Base-by-base conservation (phyloP, 225 moss, liverwort and hornwort species). In the Antitrichia curtipendula region DNA sequence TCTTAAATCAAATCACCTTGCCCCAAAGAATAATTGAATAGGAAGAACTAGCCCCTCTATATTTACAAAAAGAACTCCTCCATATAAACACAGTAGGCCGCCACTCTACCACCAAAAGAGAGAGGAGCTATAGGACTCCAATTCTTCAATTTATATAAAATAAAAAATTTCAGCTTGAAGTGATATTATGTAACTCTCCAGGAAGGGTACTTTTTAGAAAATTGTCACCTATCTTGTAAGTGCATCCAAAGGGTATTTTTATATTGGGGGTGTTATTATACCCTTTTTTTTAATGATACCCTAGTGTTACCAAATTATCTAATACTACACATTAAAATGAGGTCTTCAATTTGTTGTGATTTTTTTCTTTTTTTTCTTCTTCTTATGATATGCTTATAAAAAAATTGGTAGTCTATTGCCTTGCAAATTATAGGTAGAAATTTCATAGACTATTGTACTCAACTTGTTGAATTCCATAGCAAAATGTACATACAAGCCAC, bases 61-160 rank as follows among this genome's bases (percentile, higher is more conserved):
- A 41, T 69, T 69, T 25, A 13, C 25, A 25, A 8, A 40, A 40
- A 12, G 40, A 24, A 41, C 2, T 69, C 25, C 1, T 69, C 8
- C 0, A 25, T 15, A 23, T 38, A 24, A 2, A 68, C 0, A 3
- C 0, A 3, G 0, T 68, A 1, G 23, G 4, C 2, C 1, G 1
- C 23, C 8, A 23, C 38, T 10, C 0, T 0, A 0, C 4, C 4
- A 68, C 7, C 5, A 8, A 40, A 4, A 14, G 24, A 69, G 7
- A 40, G 14, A 13, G 4, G 27, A 71, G 3, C 2, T 16, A 28
- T 3, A 71, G 28, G 3, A 28, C 16, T 71, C 43, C 6, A 40
- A 27, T 3, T 28, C 7, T 43, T 28, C 16, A 27, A 41, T 25
- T 16, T 3, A 12, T 49, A 12, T 49, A 27, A 41, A 41, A 16